These are phyloP conservation scores for Leptographium galeiforme DNA, from an alignment of 2,329 filamentous ascomycete species.

Conservation along the genomic window DNA sequence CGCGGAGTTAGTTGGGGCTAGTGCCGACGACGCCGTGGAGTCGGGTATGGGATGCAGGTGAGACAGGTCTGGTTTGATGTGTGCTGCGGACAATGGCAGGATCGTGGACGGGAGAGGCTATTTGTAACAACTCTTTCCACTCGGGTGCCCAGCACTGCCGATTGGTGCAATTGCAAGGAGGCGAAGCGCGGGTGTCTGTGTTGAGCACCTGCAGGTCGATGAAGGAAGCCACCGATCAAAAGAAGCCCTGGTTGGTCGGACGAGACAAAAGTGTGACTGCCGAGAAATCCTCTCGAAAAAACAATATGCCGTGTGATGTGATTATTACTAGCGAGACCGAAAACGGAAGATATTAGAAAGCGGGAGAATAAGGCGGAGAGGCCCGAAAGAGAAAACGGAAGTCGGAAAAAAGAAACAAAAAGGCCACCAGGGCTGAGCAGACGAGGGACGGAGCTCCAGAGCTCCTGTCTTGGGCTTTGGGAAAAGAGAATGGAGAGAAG, in stretches of 20 bases:
- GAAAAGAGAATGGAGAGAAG: slow-evolving; percentile 1
- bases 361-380: slow-evolving; percentile 4
- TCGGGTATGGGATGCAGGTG: neutral
- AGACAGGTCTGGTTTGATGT: neutral
- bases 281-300: no score
- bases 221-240: neutral
- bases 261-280: no score
- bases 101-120: no score
- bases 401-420: neutral
- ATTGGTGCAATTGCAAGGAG: neutral
- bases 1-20: slow-evolving; percentile 5
- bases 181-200: neutral
- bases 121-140: neutral
- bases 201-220: neutral
- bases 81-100: no score
- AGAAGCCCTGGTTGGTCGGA: no score
- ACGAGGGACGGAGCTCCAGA: slow-evolving; percentile 10
- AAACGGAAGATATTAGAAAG: neutral
- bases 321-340: neutral
- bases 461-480: slow-evolving; percentile 4
- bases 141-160: slow-evolving; percentile 6
- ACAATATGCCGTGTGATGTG: neutral
- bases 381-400: neutral
- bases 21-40: neutral
- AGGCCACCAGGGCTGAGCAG: neutral